Base-by-base conservation (phyloP, 495 filamentous ascomycete species). In the Aeminium ludgeri region DNA sequence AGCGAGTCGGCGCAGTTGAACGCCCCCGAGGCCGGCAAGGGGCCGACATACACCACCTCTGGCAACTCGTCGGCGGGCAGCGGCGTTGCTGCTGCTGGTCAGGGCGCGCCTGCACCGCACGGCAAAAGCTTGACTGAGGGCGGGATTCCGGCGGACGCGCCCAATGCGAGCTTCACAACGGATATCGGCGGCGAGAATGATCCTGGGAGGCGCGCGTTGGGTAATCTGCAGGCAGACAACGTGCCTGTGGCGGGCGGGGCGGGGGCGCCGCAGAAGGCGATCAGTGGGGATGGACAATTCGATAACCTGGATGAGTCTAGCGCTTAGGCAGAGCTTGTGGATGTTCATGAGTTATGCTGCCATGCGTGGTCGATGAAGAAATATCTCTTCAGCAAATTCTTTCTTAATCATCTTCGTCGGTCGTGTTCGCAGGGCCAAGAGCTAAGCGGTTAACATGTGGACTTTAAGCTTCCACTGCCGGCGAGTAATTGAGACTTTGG, bases 131-230 rank as follows among this genome's bases (percentile, higher is more conserved):
- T 76, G 34, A 65, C 48, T 5, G 72, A 76, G 48, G 69, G 69
- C 17, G 70, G 64, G 0, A 68, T 73, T 52, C 57, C 66, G n/a
- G 51, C 56, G 19, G 54, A 62, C 17, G 56, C 38, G 13, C 64
- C 69, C 15, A 79, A 78, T 42, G 69, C 67, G 12, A 76, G 71
- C 51, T 78, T 73, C 53, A 69, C 53, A 35, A 53, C 61, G 16
- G 71, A 77, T 2, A 72, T 80, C 52, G 76, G 76, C 3, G 58
- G 57, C 6, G 51, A 69, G 42, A 63, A 77, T 43, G 77, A 80
- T 59, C 76, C 77, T 16, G 72, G 71, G n/a, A 57, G 74, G 18
- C 43, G 56, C 13, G 73, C 72, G 11, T 15, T 49, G 27, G 32
- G 18, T 1, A 63, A 67, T 58, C 41, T 57, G 18, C 61, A 66